phyloP scores from a whole-genome alignment of 768 basidiomycete species.

The Termitomyces sp. region DNA sequence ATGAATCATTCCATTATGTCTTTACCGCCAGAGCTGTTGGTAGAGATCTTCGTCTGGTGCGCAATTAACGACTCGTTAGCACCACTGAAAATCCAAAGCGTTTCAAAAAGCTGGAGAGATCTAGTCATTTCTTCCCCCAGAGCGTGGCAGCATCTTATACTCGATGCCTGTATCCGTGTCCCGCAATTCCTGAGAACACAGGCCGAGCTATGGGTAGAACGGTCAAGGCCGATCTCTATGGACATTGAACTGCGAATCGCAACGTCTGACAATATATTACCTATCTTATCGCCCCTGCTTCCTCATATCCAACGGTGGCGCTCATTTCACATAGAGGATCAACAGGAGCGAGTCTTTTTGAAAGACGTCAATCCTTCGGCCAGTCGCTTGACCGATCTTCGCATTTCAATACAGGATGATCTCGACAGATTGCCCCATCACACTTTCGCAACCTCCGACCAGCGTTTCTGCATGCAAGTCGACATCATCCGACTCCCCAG shows the following conservation, averaged over 20 bases:
- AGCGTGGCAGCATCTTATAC: conserved; percentile 54
- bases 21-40: conserved; percentile 58
- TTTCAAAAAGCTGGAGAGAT: conserved; percentile 57
- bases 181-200: conserved; percentile 37
- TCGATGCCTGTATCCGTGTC: conserved; percentile 37
- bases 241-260: conserved; percentile 46
- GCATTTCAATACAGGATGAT: conserved; percentile 30
- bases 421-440: conserved; percentile 23
- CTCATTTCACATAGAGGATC: conserved; percentile 38
- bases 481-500: conserved; percentile 46
- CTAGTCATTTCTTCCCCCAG: conserved; percentile 49
- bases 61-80: conserved; percentile 38
- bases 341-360: conserved; percentile 24
- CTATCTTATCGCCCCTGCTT: conserved; percentile 60
- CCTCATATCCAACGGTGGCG: conserved; percentile 55
- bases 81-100: conserved; percentile 43
- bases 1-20: conserved; percentile 4
- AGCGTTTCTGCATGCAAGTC: conserved; percentile 38
- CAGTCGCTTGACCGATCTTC: conserved; percentile 28
- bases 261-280: conserved; percentile 47
- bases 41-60: conserved; percentile 52
- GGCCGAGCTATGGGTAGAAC: conserved; percentile 47
- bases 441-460: conserved; percentile 25
- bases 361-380: conserved; percentile 18
- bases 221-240: conserved; percentile 49